Percentiles rank a stretch among this genome's conserved stretches.
These are phyloP conservation scores for Spizellomyces punctatus DNA, from an alignment of 192 early-diverging fungal genomes.

Conservation along the genomic window DNA sequence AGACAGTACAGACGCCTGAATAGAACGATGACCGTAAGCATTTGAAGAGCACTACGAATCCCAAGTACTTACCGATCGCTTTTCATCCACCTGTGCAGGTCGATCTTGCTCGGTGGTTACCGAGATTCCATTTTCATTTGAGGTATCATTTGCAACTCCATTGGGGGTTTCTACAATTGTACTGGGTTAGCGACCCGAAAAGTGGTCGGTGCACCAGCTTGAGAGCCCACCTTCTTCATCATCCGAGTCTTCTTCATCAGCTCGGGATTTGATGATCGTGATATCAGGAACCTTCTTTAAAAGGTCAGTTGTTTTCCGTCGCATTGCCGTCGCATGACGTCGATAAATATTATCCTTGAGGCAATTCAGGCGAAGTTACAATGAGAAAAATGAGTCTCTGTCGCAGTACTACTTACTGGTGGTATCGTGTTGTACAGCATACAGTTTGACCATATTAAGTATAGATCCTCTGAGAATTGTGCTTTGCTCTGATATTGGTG, in stretches of 20 bases:
- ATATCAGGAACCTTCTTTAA: slow-evolving; percentile 86
- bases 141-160: too few relatives aligned
- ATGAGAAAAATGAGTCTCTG: not conserved
- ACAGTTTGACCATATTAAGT: slow-evolving; percentile 93
- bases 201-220: too few relatives aligned
- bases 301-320: slow-evolving; percentile 70
- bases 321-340: slow-evolving; percentile 81
- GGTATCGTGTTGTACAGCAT: slow-evolving; percentile 88
- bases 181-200: too few relatives aligned
- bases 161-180: too few relatives aligned
- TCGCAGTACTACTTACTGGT: slow-evolving; percentile 4
- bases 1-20: not conserved
- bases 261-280: slow-evolving; percentile 53
- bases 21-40: not conserved
- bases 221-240: slow-evolving; percentile 27
- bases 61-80: not conserved
- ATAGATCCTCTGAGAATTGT: slow-evolving; percentile 85
- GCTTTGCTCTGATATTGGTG: slow-evolving; percentile 84
- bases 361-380: not conserved
- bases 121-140: too few relatives aligned
- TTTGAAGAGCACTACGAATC: not conserved
- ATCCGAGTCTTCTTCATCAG: slow-evolving; percentile 21
- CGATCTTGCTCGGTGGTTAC: too few relatives aligned
- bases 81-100: too few relatives aligned
- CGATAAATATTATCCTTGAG: slow-evolving; percentile 80